Conservation (phyloP, 495 filamentous ascomycete genomes). For the Acidomyces sp. region DNA sequence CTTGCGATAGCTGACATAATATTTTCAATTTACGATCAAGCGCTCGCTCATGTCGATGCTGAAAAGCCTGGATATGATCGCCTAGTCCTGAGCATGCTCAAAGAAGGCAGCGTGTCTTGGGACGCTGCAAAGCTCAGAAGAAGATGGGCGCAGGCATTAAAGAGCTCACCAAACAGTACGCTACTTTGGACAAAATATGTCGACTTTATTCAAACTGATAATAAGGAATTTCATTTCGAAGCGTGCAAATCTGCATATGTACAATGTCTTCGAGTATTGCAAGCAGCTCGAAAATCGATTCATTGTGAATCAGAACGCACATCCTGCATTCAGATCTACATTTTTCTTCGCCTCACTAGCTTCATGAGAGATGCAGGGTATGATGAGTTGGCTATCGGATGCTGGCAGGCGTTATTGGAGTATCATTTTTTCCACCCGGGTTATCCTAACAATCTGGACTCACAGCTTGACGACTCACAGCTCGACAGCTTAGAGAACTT, state of each 20-base stretch:
- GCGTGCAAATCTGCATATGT: conserved; percentile 40
- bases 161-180: conserved; percentile 44
- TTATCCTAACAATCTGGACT: too few species aligned
- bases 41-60: conserved; percentile 42
- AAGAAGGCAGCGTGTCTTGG: conserved; percentile 62
- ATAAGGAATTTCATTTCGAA: conserved; percentile 55
- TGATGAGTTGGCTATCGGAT: conserved; percentile 58
- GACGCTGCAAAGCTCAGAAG: conserved; percentile 44
- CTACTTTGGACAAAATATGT: conserved; percentile 62
- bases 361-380: conserved; percentile 72
- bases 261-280: conserved; percentile 26
- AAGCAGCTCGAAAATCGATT: conserved; percentile 13
- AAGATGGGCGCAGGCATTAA: conserved; percentile 51
- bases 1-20: conserved; percentile 63
- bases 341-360: conserved; percentile 58
- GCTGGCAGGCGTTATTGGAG: conserved; percentile 79
- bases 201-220: conserved; percentile 59
- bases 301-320: conserved; percentile 12
- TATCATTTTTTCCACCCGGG: conserved; percentile 48
- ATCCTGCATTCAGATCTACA: conserved; percentile 45
- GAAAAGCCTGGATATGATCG: conserved; percentile 35
- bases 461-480: conserved; percentile 4
- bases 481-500: conserved; percentile 51
- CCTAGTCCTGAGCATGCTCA: conserved; percentile 54
- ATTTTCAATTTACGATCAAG: conserved; percentile 68